Evolutionary conservation across 805 yeast species (phyloP).

Genomic region (Saccharomycopsis fermentans): DNA sequence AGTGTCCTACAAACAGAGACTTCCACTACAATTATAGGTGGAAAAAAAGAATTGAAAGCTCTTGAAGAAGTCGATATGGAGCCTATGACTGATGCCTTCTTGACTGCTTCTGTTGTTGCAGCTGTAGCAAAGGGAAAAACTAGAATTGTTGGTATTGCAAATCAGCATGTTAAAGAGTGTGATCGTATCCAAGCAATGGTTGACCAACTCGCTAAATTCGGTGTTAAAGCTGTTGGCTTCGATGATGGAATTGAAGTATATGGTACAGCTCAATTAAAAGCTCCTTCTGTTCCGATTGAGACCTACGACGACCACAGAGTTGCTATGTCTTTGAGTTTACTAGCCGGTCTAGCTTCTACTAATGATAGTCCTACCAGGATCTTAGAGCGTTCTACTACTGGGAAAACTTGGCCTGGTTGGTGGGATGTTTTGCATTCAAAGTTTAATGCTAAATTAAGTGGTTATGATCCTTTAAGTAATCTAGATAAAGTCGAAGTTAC

Average conservation of each 20-base stretch:
- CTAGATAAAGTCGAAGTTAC: background rate
- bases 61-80: slow-evolving; percentile 86
- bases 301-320: slow-evolving; percentile 96
- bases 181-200: slow-evolving; percentile 95
- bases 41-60: slow-evolving; percentile 56
- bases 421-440: slow-evolving; percentile 82
- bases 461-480: slow-evolving; percentile 42
- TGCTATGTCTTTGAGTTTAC: slow-evolving; percentile 90
- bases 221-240: slow-evolving; percentile 73
- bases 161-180: slow-evolving; percentile 96
- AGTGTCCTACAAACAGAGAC: slow-evolving; percentile 69
- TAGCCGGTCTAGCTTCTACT: slow-evolving; percentile 57
- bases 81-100: slow-evolving; percentile 98
- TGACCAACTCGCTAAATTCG: slow-evolving; percentile 77
- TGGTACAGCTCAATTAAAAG: slow-evolving; percentile 49
- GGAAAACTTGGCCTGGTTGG: slow-evolving; percentile 99
- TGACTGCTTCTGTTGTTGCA: slow-evolving; percentile 94
- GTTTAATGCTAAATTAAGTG: slow-evolving; percentile 58
- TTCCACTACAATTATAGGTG: slow-evolving; percentile 85
- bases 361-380: slow-evolving; percentile 50
- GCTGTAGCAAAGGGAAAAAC: slow-evolving; percentile 60
- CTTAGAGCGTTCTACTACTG: slow-evolving; percentile 84
- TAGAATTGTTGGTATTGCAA: slow-evolving; percentile 88
- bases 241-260: slow-evolving; percentile 87
- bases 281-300: slow-evolving; percentile 47